Base-by-base conservation (phyloP, 768 basidiomycete species). In the Trametes meyenii region DNA sequence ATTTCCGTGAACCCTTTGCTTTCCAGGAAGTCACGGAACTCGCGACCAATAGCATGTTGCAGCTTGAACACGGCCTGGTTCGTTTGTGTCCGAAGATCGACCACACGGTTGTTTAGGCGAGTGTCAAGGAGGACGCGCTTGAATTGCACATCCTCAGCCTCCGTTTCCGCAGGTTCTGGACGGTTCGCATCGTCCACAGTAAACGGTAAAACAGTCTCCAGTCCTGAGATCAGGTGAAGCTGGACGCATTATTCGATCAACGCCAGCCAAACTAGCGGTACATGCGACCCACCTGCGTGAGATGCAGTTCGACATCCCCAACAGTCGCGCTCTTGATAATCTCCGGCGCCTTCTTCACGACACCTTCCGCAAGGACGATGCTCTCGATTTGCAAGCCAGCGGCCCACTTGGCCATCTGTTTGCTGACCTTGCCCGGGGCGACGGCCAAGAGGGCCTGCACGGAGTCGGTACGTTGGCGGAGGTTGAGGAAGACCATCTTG, bases 401-500 rank as follows among this genome's bases (percentile, higher is more conserved):
- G 17, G 88, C 85, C 90, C 91, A 98, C 76, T 94, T 97, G 40
- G 94, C 85, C 97, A 99, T 99, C 73, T 96, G 95, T 76, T 96
- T 98, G 63, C 93, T 96, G 26, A 98, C 82, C 69, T 84, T 87
- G 48, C 85, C 89, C 12, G 86, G 83, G 11, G 88, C 78, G 23
- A 90, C 85, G 50, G 79, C 75, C 62, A 96, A 78, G 42, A 98
- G 78, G 38, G 90, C 95, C 73, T 98, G 96, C 10, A 99, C 87
- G 57, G 96, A 82, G 70, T 89, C 82, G 14, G 83, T 88, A 67
- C 91, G 85, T 74, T 99, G 96, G 61, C 96, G 90, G 57, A 99
- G 82, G 71, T 88, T 88, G 54, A 98, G 77, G 77, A 99, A 99
- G 53, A 92, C 91, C 86, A 98, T 94, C 79, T 94, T 99, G 77